phyloP scores from a whole-genome alignment of 2,329 filamentous ascomycete species.

The Sporothrix schenckii region DNA sequence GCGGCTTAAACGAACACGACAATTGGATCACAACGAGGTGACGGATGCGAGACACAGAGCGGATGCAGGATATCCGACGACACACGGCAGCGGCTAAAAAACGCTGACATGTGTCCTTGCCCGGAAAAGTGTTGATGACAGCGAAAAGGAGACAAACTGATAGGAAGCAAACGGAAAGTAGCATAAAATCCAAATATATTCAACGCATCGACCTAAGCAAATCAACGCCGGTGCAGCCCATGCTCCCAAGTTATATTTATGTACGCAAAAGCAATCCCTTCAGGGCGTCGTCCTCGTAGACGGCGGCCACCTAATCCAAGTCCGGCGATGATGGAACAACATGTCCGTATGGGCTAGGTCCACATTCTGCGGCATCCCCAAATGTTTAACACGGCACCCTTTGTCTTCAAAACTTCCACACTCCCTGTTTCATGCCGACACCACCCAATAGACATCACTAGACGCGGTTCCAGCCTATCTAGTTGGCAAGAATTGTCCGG shows the following conservation, averaged over 20 bases:
- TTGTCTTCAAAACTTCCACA: constrained; percentile 3
- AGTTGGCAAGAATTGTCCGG: constrained; percentile 84
- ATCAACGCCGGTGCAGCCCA: constrained; percentile 34
- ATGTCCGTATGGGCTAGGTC: neutral
- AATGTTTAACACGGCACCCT: neutral
- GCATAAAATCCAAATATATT: constrained; percentile 30
- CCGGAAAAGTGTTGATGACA: neutral
- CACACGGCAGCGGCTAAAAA: neutral
- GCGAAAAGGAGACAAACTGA: neutral
- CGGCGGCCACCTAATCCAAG: constrained; percentile 5
- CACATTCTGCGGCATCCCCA: constrained; percentile 1
- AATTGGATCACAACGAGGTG: neutral
- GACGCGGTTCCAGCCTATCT: constrained; percentile 38
- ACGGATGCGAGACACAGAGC: neutral
- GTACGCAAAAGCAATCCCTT: constrained; percentile 26
- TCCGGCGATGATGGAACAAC: constrained; percentile 11
- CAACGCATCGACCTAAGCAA: constrained; percentile 31
- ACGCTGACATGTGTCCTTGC: too few species aligned
- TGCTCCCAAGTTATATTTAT: constrained; percentile 29
- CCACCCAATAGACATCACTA: neutral
- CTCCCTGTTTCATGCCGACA: neutral
- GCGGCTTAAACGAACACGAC: neutral
- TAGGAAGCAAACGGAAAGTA: neutral
- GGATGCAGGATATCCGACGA: neutral
- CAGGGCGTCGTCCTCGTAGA: neutral